phyloP scores from a whole-genome alignment of 108 stramenopile genomes.

The Conticribra guillardii region DNA sequence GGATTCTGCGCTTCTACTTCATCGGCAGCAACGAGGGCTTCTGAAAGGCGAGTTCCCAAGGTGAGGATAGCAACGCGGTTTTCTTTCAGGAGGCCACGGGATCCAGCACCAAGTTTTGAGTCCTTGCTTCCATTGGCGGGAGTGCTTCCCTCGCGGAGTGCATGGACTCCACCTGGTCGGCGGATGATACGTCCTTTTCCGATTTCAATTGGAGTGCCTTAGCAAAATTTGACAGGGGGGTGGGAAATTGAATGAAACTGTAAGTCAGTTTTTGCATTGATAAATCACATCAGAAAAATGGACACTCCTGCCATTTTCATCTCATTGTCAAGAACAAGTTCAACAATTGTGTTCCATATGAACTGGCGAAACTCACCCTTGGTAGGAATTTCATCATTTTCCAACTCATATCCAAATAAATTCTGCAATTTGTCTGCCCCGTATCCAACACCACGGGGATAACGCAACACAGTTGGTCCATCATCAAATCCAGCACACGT shows the following conservation, averaged over 20 bases:
- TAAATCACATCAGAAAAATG: too few relatives aligned
- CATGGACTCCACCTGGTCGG: slow-evolving; percentile 73
- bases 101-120: slow-evolving; percentile 45
- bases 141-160: slow-evolving; percentile 43
- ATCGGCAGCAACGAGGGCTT: slow-evolving; percentile 88
- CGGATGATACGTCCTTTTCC: slow-evolving; percentile 96
- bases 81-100: slow-evolving; percentile 75
- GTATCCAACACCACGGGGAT: slow-evolving; percentile 95
- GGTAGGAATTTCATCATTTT: slow-evolving; percentile 78
- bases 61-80: slow-evolving; percentile 91
- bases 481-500: slow-evolving; percentile 91
- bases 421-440: slow-evolving; percentile 86
- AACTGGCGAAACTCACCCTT: slow-evolving; percentile 58
- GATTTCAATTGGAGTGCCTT: slow-evolving; percentile 80
- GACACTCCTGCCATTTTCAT: too few relatives aligned
- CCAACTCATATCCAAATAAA: slow-evolving; percentile 86
- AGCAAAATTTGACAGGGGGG: not conserved
- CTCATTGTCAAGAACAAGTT: too few relatives aligned
- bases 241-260: too few relatives aligned
- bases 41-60: slow-evolving; percentile 91
- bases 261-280: too few relatives aligned
- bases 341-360: slow-evolving; percentile 10
- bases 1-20: slow-evolving; percentile 87
- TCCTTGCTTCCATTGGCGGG: slow-evolving; percentile 47
- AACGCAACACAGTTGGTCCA: slow-evolving; percentile 87